Base-by-base conservation (phyloP, 805 yeast species). In the Candida methanosorbosa region DNA sequence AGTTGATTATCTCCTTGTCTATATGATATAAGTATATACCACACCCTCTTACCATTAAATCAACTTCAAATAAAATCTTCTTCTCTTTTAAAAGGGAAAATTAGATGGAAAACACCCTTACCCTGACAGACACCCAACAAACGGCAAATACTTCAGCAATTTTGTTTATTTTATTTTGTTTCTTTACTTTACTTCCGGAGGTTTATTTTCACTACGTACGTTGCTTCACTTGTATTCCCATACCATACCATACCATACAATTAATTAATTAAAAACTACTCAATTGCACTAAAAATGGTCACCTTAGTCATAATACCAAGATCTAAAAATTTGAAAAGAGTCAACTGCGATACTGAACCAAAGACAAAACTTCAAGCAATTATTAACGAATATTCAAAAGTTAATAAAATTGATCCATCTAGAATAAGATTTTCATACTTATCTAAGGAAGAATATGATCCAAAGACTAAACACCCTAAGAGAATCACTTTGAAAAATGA, bases 381-480 rank as follows among this genome's bases (percentile, higher is more conserved):
- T 63, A 25, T 66, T 52, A 41, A 68, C 56, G 42, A 58, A 55
- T 38, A 69, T 66, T 42, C 67, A 54, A 33, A 67, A 64, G 57
- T 49, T 22, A 56, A 57, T 38, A 44, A 45, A 14, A 51, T 58
- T 27, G 67, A 71, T 40, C 54, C 61, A 4, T 56, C 71, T 51
- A 66, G 88, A 44, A 55, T 81, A 38, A 70, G 84, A 48, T 54
- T 82, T 42, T 75, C 82, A 16, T 45, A 43, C 38, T 38, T 47
- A 13, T 46, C 45, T 8, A 56, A 45, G 11, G 50, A 50, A 20
- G 61, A 53, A 21, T n/a, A n/a, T n/a, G 48, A 42, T 18, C 40
- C 41, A 30, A 44, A 33, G 9, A 42, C 50, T n/a, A 58, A 55
- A 33, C 56, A 49, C 27, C 50, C 56, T 21, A 58, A 57, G 40